A percentile compares a stretch with the other conserved stretches of the same genome.
phyloP scores from a whole-genome alignment of 2,329 filamentous ascomycete species.

The Colletotrichum graminicola region DNA sequence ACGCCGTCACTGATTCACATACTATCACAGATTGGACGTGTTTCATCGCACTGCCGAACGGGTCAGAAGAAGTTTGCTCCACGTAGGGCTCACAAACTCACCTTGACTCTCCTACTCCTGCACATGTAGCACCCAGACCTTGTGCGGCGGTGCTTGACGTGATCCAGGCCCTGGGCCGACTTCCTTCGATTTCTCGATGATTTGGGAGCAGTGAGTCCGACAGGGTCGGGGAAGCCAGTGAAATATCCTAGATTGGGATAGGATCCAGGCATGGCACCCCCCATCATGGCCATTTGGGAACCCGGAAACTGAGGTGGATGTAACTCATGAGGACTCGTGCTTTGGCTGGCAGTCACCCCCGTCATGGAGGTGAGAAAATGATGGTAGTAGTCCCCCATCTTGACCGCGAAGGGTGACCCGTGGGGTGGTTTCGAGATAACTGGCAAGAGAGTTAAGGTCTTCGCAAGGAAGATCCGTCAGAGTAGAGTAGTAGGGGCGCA shows the following conservation, averaged over 20 bases:
- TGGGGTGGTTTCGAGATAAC: constrained; percentile 4
- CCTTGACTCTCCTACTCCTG: constrained; percentile 87
- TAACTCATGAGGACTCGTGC: constrained; percentile 55
- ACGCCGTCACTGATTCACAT: constrained; percentile 48
- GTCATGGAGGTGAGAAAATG: constrained; percentile 67
- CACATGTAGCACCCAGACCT: constrained; percentile 95
- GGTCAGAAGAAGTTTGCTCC: constrained; percentile 36
- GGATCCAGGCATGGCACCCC: constrained; percentile 54
- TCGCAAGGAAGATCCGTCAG: constrained; percentile 7
- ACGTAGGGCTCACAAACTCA: constrained; percentile 49
- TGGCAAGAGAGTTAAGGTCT: constrained; percentile 13
- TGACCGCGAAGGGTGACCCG: constrained; percentile 19
- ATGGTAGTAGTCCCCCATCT: constrained; percentile 70
- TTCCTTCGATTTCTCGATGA: constrained; percentile 64
- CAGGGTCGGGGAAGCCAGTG: constrained; percentile 62
- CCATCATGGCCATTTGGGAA: constrained; percentile 47
- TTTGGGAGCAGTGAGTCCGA: constrained; percentile 62
- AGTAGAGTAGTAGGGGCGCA: constrained; percentile 4
- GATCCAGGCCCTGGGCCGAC: constrained; percentile 68
- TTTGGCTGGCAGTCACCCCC: constrained; percentile 56
- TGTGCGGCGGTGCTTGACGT: constrained; percentile 92
- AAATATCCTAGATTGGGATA: constrained; percentile 65
- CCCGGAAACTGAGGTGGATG: constrained; percentile 54
- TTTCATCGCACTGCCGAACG: constrained; percentile 84
- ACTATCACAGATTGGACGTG: constrained; percentile 86